Evolutionary conservation across 2,329 filamentous ascomycete genomes (phyloP).

Genomic region (Raffaelea albimanens): DNA sequence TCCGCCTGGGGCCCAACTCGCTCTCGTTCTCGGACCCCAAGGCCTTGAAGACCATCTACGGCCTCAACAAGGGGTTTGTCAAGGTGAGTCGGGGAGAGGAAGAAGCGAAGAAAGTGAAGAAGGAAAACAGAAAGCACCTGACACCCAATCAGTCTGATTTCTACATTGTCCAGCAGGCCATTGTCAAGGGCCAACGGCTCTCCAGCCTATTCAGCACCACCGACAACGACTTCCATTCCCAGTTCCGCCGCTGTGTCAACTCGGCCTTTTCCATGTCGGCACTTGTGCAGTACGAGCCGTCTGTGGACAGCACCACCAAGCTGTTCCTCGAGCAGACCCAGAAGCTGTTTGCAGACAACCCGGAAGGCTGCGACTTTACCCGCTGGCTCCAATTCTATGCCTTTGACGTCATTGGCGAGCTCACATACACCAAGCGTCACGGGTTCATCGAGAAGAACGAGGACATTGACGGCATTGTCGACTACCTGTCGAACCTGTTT

Average conservation of each 20-base stretch:
- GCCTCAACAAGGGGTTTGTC: constrained; percentile 68
- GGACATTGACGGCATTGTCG: constrained; percentile 67
- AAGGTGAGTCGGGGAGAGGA: constrained; percentile 45
- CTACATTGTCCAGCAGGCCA: constrained; percentile 68
- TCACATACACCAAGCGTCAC: constrained; percentile 66
- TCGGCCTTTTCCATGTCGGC: constrained; percentile 69
- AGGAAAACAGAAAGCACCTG: neutral
- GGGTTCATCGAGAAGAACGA: constrained; percentile 67
- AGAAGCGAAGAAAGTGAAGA: neutral
- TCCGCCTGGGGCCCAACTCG: constrained; percentile 64
- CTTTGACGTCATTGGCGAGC: constrained; percentile 71
- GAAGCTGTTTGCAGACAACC: constrained; percentile 38
- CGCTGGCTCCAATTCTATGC: constrained; percentile 73
- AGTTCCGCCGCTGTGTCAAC: constrained; percentile 67
- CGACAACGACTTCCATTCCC: constrained; percentile 65
- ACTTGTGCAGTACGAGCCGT: constrained; percentile 69
- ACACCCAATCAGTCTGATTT: constrained; percentile 54
- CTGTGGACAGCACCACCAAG: constrained; percentile 65
- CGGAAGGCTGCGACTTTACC: constrained; percentile 50
- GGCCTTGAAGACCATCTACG: constrained; percentile 69
- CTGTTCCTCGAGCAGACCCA: constrained; percentile 59
- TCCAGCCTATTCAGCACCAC: constrained; percentile 69
- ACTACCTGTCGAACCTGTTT: constrained; percentile 54
- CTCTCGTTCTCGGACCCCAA: constrained; percentile 66
- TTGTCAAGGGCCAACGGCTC: constrained; percentile 57